phyloP scores from a whole-genome alignment of 2,329 filamentous ascomycete species.

The Venturia oleaginea region DNA sequence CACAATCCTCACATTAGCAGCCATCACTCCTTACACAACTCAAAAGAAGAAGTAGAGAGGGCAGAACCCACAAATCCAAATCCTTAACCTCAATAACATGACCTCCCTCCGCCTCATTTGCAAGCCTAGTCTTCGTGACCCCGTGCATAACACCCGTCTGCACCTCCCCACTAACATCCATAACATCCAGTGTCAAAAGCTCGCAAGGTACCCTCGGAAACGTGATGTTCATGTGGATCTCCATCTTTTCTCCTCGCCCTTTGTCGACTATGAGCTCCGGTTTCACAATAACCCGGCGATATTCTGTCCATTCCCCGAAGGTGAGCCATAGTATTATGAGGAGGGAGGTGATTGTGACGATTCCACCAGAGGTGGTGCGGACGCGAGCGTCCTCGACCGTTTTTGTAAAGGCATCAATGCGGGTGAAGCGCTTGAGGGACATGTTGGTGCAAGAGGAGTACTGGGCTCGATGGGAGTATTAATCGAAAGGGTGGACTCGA shows the following conservation, averaged over 20 bases:
- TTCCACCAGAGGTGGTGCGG: slow-evolving; percentile 87
- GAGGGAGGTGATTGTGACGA: slow-evolving; percentile 87
- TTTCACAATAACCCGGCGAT: slow-evolving; percentile 73
- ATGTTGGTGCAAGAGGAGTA: slow-evolving; percentile 40
- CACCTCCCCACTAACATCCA: slow-evolving; percentile 85
- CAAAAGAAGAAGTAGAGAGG: background rate
- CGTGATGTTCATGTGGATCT: slow-evolving; percentile 94
- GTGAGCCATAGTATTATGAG: slow-evolving; percentile 80
- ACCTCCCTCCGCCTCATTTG: slow-evolving; percentile 63
- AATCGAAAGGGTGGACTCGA: background rate
- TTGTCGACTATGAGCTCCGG: slow-evolving; percentile 96
- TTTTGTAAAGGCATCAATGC: slow-evolving; percentile 97
- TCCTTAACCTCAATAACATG: slow-evolving; percentile 32
- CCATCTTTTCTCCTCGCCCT: slow-evolving; percentile 95
- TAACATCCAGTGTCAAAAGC: slow-evolving; percentile 90
- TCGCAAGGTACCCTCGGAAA: slow-evolving; percentile 94
- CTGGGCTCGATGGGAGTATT: background rate
- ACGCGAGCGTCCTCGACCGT: slow-evolving; percentile 97
- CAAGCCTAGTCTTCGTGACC: slow-evolving; percentile 79
- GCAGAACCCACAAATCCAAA: slow-evolving; percentile 29
- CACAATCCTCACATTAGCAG: background rate
- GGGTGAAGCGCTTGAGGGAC: slow-evolving; percentile 86
- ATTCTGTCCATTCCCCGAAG: slow-evolving; percentile 95
- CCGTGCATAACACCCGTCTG: slow-evolving; percentile 92
- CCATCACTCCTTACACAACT: slow-evolving; percentile 12